These are phyloP conservation scores for Corchorus capsularis DNA, from an alignment of 345 rosid species.

Conservation along the genomic window DNA sequence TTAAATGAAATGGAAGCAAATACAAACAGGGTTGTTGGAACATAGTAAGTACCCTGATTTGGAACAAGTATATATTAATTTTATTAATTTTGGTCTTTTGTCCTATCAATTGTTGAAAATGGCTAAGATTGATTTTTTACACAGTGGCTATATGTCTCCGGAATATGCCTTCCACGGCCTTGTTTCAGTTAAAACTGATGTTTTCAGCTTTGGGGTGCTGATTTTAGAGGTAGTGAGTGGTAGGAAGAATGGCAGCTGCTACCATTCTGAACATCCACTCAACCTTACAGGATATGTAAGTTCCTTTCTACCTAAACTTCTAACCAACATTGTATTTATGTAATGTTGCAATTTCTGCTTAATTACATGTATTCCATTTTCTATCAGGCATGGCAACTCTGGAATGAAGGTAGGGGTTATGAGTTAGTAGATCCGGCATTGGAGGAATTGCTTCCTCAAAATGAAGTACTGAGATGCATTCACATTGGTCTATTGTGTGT, in stretches of 20 bases:
- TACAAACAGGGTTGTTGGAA: slow-evolving; percentile 15
- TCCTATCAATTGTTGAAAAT: background rate
- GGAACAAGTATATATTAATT: too few relatives aligned
- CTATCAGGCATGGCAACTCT: background rate
- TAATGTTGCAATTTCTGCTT: background rate
- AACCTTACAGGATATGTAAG: slow-evolving; percentile 32
- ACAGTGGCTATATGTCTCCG: slow-evolving; percentile 36
- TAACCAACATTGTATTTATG: too few relatives aligned
- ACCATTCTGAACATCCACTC: slow-evolving; percentile 17
- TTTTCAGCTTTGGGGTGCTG: slow-evolving; percentile 39
- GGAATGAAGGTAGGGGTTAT: background rate
- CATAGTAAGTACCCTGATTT: background rate
- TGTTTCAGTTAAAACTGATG: slow-evolving; percentile 39
- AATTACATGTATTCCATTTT: background rate
- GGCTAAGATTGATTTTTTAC: too few relatives aligned
- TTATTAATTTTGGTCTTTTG: too few relatives aligned
- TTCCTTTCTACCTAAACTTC: background rate
- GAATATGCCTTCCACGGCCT: slow-evolving; percentile 30
- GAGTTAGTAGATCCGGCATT: slow-evolving; percentile 12
- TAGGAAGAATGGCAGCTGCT: background rate
- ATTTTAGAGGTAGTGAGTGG: slow-evolving; percentile 35
- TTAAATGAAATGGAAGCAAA: slow-evolving; percentile 10
- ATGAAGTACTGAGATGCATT: background rate
- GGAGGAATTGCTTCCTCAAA: background rate
- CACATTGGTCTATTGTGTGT: background rate